Conservation (phyloP, 192 early-diverging fungal species). For the Coemansia sp. region DNA sequence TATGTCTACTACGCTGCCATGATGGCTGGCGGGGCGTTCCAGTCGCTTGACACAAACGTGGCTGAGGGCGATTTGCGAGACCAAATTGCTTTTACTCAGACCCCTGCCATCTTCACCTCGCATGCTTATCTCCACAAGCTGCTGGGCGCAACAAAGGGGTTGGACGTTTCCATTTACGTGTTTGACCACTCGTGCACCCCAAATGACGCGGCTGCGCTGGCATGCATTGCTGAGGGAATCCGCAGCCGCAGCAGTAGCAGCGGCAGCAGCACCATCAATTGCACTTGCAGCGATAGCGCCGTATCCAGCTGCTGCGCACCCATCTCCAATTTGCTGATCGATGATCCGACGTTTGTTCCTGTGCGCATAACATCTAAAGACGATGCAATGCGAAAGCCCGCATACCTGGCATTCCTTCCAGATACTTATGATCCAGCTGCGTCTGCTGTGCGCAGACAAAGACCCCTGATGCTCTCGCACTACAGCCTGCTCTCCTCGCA, state of each 20-base stretch:
- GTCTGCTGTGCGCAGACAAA: conserved; percentile 5
- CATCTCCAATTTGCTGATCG: conserved; percentile 33
- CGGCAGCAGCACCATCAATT: not conserved
- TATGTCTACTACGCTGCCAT: conserved; percentile 51
- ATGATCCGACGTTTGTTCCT: conserved; percentile 41
- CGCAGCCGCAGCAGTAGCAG: conserved; percentile 6
- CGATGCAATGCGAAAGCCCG: conserved; percentile 45
- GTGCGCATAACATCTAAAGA: conserved; percentile 35
- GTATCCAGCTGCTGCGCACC: conserved; percentile 17
- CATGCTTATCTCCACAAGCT: conserved; percentile 18
- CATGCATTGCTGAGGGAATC: not conserved
- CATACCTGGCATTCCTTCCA: conserved; percentile 34
- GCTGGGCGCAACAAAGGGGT: conserved; percentile 9
- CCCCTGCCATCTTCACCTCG: conserved; percentile 37
- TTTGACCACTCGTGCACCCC: conserved; percentile 17
- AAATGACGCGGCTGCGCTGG: conserved; percentile 5
- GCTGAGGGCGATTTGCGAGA: conserved; percentile 15
- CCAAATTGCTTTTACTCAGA: conserved; percentile 24
- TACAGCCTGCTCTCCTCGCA: conserved; percentile 45
- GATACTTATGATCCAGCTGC: not conserved
- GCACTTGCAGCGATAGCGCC: not conserved
- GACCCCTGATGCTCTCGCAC: conserved; percentile 42
- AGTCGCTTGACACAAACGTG: conserved; percentile 40
- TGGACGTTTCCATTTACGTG: conserved; percentile 27
- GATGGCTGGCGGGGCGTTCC: conserved; percentile 48